Evolutionary conservation across 306 rosid genomes (phyloP).

Genomic region (Glycine tomentella): DNA sequence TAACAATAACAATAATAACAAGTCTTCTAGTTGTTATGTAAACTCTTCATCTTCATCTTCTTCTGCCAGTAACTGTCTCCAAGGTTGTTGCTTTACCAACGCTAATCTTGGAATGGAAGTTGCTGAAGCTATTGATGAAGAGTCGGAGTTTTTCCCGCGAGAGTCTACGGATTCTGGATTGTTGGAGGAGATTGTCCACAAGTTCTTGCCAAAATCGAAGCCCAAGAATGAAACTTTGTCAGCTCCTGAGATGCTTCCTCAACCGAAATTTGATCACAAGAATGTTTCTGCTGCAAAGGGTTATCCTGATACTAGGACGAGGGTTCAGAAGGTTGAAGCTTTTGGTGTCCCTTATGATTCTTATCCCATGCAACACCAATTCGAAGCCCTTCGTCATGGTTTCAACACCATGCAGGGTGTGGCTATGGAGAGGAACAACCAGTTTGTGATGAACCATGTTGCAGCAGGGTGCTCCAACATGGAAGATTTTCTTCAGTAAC

Average conservation of each 20-base stretch:
- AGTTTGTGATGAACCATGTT: slow-evolving; percentile 38
- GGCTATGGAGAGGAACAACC: slow-evolving; percentile 40
- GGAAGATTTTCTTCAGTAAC: slow-evolving; percentile 62
- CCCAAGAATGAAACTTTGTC: background rate
- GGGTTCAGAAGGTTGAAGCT: slow-evolving; percentile 18
- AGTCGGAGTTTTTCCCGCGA: slow-evolving; percentile 55
- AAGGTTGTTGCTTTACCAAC: background rate
- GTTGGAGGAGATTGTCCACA: slow-evolving; percentile 74
- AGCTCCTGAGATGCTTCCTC: background rate
- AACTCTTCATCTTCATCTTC: slow-evolving; percentile 11
- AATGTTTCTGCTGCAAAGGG: background rate
- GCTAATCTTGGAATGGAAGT: background rate
- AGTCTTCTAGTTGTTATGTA: background rate
- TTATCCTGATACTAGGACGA: background rate
- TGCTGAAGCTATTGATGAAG: background rate
- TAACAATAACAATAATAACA: background rate
- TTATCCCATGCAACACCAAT: slow-evolving; percentile 44
- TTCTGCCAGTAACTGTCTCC: background rate
- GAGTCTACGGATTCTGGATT: slow-evolving; percentile 71
- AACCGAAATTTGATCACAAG: background rate
- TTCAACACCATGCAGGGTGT: slow-evolving; percentile 14
- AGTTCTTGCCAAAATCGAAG: slow-evolving; percentile 52
- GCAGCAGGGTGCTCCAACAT: slow-evolving; percentile 39
- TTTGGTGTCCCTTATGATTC: slow-evolving; percentile 46
- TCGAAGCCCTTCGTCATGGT: slow-evolving; percentile 16